phyloP scores from a whole-genome alignment of 176 grass and related monocot genomes.

The Olyra latifolia region DNA sequence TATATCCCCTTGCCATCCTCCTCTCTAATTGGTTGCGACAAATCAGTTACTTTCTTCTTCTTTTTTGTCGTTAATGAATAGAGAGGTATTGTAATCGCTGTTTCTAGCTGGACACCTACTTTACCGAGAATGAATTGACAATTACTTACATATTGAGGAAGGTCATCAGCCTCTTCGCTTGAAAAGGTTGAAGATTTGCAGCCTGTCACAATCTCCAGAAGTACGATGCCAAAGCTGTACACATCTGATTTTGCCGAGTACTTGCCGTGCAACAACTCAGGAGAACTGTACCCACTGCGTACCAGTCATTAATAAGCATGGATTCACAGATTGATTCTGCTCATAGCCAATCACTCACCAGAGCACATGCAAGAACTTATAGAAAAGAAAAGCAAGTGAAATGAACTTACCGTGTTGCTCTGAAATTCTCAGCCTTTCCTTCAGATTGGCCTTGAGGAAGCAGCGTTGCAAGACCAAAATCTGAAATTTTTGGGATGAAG shows the following conservation, averaged over 20 bases:
- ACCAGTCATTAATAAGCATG: background rate
- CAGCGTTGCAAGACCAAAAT: constrained; percentile 36
- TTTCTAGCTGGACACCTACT: background rate
- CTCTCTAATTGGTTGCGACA: no score
- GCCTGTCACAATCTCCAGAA: constrained; percentile 36
- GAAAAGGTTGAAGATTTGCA: background rate
- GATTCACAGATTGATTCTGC: background rate
- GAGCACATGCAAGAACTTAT: background rate
- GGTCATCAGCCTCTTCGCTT: constrained; percentile 19
- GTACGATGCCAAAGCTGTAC: constrained; percentile 39
- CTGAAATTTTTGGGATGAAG: constrained; percentile 35
- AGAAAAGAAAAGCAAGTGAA: background rate
- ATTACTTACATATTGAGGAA: constrained; percentile 29
- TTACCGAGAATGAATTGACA: no score
- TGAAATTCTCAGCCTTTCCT: constrained; percentile 4
- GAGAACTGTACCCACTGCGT: constrained; percentile 24
- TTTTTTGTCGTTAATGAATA: no score
- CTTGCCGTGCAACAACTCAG: background rate
- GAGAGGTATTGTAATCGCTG: background rate
- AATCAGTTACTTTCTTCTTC: no score
- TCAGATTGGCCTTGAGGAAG: constrained; percentile 27
- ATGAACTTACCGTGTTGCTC: background rate
- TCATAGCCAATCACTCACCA: background rate
- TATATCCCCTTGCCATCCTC: background rate
- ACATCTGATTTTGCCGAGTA: constrained; percentile 35